Base-by-base conservation (phyloP, 495 filamentous ascomycete species). In the Aspergillus saccharolyticus region DNA sequence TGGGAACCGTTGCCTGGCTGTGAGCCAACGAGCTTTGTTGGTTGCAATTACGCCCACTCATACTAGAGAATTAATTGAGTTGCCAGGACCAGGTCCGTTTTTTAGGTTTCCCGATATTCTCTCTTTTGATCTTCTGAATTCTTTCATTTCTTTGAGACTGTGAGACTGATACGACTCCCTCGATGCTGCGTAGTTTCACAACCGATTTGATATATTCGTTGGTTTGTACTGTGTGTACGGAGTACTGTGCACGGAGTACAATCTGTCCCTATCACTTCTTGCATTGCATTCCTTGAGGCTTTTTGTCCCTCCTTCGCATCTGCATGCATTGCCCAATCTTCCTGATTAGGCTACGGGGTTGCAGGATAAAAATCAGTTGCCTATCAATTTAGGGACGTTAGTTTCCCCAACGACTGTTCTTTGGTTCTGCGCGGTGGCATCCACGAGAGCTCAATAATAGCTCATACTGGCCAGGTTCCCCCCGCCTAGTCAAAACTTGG, bases 11-110 rank as follows among this genome's bases (percentile, higher is more conserved):
- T n/a, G n/a, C 14, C 33, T 17, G 46, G 62, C 59, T 63, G 65
- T 64, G 61, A 61, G 19, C 62, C 55, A 67, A 64, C 65, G 54
- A 53, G 52, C 33, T 14, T 19, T 49, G 43, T 44, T 58, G 52
- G 61, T 67, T 53, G 61, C 64, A 63, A 55, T 63, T 55, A 61
- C 53, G 53, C 16, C 18, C 43, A 28, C 52, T 54, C 18, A 16
- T 17, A 44, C 28, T 24, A 42, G 30, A 20, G 42, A 20, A 39
- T 28, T 45, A 17, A 5, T 39, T 39, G 5, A 8, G 2, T 39
- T 20, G 47, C 21, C 28, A 28, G 47, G 47, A 18, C n/a, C n/a
- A 50, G 53, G 53, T 21, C 43, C 47, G 17, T 6, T 50, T 51
- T 51, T 56, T 56, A 52, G 49, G 44, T 56, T 52, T 56, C 17